Evolutionary conservation across 192 early-diverging fungal species (phyloP), one percentile per base, ranked within the genome.

Genomic region (Rhizophagus clarus): DNA sequence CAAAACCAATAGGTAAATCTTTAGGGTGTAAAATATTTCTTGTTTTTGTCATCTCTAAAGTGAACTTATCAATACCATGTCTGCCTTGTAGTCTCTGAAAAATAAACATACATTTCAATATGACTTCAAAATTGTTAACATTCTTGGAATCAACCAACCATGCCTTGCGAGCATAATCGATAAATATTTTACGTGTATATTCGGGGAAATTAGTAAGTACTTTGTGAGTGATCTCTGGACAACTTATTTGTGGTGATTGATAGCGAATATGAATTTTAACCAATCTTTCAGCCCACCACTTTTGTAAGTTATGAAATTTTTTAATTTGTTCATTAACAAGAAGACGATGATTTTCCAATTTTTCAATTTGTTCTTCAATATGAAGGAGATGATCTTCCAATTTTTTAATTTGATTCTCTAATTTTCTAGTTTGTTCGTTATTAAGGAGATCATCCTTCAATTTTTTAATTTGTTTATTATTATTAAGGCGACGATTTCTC

Each of bases 61-160:
- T 5, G 24, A 77, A 29, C 42, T 77, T 29, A 22, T 77, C 12
- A 49, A 77, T 47, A 9, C 26, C 24, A 24, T 6, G 15, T 40
- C 15, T 34, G 28, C 49, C 40, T 2, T 26, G 61, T 12, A 66
- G 12, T 6, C 49, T 63, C 11, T 66, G 62, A 10, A 47, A 31
- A 77, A 77, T 22, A 29, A 77, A 32, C 9, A 77, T 64, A 79
- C 76, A 24, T 85, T 85, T 83, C 74, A 83, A 49, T 37, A 81
- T 45, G 32, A 72, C 4, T 71, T 81, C 28, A 84, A 86, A 63
- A 60, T 86, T 60, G 76, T 79, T 28, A 24, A 80, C 4, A 34
- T 34, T 34, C 32, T 34, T 34, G 5, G 34, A 34, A 29, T 67
- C 0, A 40, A 6, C 0, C 9, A 45, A 67, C 76, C 40, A 67